Evolutionary conservation across 148 eudicot genomes (phyloP), one percentile per base, ranked within the genome.

Genomic region (Amaranthus cruentus): DNA sequence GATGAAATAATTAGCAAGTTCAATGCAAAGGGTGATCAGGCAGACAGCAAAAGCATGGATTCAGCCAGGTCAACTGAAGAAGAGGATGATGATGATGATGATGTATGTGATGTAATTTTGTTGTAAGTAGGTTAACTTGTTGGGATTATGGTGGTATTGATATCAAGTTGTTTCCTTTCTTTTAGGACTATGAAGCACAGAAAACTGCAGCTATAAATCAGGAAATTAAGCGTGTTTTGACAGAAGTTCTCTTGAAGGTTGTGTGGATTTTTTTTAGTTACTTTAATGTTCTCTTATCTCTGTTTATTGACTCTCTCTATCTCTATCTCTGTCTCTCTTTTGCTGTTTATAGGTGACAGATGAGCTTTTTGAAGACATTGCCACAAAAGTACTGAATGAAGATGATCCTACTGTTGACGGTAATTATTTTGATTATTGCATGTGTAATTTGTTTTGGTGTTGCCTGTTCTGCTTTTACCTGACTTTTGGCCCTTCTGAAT

Each of bases 171-270:
- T 79, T 60, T 73, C 48, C 77, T 68, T 71, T 38, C 53, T 87
- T 15, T 73, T 75, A 95, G 99, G 99, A 91, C 55, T 76, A 86
- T 58, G 83, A 83, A 84, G 92, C 83, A 46, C 88, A 89, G 82
- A 88, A 84, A 86, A 84, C 89, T 69, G 92, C 92, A 66, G 90
- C 93, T 72, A 83, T 95, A 59, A 92, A 95, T 77, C 92, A 86
- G 84, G 97, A 95, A 85, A 95, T 95, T 85, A 95, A 95, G 79
- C 97, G 96, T 65, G 84, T 95, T 52, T 82, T 95, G 72, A 95
- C 99, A 46, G 97, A 95, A 84, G 97, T 95, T 83, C 94, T 95
- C 65, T 73, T 90, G 70, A 91, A 95, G 99, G 99, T 92, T 67
- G 77, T 61, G 53, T 52, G 21, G 61, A 64, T 60, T 68, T 71